Conservation (phyloP, 2,329 filamentous ascomycete genomes). For the Fusarium haematococcum region DNA sequence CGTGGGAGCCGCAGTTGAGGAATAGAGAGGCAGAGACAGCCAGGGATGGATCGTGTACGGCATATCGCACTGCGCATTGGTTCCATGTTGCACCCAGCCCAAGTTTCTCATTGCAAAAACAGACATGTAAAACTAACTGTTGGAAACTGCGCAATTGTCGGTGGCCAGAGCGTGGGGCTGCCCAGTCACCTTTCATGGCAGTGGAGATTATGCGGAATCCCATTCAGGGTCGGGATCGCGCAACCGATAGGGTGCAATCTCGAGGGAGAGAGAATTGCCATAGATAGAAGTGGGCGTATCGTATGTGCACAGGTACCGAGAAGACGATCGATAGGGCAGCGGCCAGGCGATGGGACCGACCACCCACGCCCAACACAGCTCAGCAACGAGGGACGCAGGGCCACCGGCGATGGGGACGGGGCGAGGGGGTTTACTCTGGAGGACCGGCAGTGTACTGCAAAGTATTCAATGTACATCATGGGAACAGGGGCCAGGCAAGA, state of each 20-base stretch:
- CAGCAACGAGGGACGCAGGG: not conserved
- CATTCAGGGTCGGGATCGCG: slow-evolving; percentile 14
- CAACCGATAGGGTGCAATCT: slow-evolving; percentile 15
- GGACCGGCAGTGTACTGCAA: slow-evolving; percentile 1
- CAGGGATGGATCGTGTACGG: slow-evolving; percentile 5
- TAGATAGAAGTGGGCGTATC: slow-evolving; percentile 2
- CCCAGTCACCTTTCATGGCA: not conserved
- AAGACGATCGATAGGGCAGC: not conserved
- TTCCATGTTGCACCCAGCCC: slow-evolving; percentile 5
- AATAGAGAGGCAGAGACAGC: not conserved
- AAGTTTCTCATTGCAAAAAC: not conserved
- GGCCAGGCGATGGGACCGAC: not conserved
- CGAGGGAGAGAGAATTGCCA: not conserved
- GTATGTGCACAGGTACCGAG: not conserved
- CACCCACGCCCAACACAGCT: not conserved
- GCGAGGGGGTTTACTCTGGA: not conserved
- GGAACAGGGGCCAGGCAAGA: not conserved
- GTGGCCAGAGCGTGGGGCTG: slow-evolving; percentile 1
- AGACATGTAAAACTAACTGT: slow-evolving; percentile 1
- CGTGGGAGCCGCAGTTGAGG: slow-evolving; percentile 7
- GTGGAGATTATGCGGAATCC: slow-evolving; percentile 4
- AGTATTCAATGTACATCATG: slow-evolving; percentile 4
- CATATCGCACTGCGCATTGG: slow-evolving; percentile 6
- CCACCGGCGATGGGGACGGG: not conserved
- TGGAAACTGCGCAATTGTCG: slow-evolving; percentile 14